phyloP scores from a whole-genome alignment of 331 rosid species.

The Malus hybrid region DNA sequence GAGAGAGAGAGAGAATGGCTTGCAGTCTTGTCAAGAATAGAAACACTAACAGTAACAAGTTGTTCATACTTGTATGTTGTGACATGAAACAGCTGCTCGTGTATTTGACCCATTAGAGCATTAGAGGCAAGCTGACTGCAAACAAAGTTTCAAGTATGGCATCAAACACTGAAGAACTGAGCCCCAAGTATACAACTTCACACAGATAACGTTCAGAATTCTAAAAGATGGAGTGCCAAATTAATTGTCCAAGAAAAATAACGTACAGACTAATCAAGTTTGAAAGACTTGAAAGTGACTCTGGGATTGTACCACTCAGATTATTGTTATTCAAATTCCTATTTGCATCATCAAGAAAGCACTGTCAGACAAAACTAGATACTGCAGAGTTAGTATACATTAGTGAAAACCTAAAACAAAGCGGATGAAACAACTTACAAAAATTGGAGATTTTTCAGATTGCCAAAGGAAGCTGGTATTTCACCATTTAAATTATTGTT shows the following conservation, averaged over 20 bases:
- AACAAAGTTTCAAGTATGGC: conserved; percentile 21
- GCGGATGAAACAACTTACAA: conserved; percentile 49
- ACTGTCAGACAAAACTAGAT: conserved; percentile 16
- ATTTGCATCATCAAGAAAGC: conserved; percentile 23
- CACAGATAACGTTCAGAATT: background rate
- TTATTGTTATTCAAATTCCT: conserved; percentile 72
- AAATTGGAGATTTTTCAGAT: conserved; percentile 60
- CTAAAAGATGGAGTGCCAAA: background rate
- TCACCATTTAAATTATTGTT: conserved; percentile 57
- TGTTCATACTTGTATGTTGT: conserved; percentile 65
- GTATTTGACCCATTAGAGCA: conserved; percentile 66
- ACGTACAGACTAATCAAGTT: conserved; percentile 61
- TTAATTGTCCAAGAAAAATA: conserved; percentile 5
- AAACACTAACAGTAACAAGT: background rate
- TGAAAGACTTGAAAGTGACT: conserved; percentile 50
- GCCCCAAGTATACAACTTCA: background rate
- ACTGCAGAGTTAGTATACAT: conserved; percentile 3
- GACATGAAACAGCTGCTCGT: conserved; percentile 40
- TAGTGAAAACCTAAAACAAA: conserved; percentile 4
- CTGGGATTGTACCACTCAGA: conserved; percentile 75
- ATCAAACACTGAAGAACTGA: conserved; percentile 22
- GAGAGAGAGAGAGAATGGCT: background rate
- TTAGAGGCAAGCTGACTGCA: conserved; percentile 76
- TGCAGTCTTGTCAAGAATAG: background rate
- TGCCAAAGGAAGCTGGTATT: conserved; percentile 76